A percentile compares a stretch with the other conserved stretches of the same genome.
Evolutionary conservation across 192 early-diverging fungal genomes (phyloP).

Genomic region (Gamsiella multidivaricata): DNA sequence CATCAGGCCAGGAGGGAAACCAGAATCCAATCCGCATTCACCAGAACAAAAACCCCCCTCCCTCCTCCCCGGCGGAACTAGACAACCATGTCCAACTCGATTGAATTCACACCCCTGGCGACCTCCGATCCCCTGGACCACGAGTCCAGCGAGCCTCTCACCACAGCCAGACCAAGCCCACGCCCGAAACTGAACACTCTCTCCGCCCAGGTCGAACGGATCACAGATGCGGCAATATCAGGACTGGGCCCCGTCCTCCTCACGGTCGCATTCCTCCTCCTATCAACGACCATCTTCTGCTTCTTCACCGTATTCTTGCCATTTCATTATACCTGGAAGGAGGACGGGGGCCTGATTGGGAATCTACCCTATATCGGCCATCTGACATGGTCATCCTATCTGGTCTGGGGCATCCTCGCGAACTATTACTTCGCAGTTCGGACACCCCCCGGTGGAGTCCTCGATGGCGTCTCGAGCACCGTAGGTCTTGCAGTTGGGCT

Average conservation of each 20-base stretch:
- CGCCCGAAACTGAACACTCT: conserved; percentile 1
- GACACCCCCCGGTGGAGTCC: conserved; percentile 62
- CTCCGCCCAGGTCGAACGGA: conserved; percentile 12
- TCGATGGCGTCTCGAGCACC: conserved; percentile 38
- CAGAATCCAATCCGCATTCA: background rate
- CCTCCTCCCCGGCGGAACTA: background rate
- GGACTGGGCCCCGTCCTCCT: conserved; percentile 65
- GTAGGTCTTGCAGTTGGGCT: no score
- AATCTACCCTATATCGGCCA: conserved; percentile 50
- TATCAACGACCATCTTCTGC: conserved; percentile 55
- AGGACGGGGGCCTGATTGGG: conserved; percentile 47
- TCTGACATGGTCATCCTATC: conserved; percentile 54
- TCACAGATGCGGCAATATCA: conserved; percentile 52
- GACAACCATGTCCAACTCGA: conserved; percentile 24
- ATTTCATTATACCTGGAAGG: conserved; percentile 57
- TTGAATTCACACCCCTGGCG: conserved; percentile 44
- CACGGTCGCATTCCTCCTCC: conserved; percentile 56
- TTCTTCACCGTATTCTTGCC: conserved; percentile 64
- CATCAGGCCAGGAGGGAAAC: background rate
- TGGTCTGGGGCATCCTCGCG: conserved; percentile 64
- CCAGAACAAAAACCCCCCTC: background rate
- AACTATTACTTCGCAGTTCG: conserved; percentile 69
- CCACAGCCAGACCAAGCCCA: background rate
- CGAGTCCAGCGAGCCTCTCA: conserved; percentile 25
- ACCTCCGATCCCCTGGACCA: conserved; percentile 37